phyloP scores from a whole-genome alignment of 106 monocot species.

The Ottelia alismoides region DNA sequence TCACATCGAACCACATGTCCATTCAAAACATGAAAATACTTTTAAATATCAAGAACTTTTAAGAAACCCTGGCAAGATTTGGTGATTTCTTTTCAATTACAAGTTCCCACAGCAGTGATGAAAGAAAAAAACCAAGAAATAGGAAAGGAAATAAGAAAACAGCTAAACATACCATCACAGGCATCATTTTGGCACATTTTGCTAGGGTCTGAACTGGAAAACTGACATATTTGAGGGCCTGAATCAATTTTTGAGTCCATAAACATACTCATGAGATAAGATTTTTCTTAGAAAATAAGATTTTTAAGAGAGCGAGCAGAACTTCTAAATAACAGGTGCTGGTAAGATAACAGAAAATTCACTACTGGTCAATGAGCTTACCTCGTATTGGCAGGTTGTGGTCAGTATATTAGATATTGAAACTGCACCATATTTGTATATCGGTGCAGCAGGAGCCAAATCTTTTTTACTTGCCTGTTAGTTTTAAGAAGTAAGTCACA shows the following conservation, averaged over 20 bases:
- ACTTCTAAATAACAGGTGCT: neutral
- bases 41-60: too few relatives aligned
- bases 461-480: conserved; percentile 68
- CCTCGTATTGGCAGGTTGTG: conserved; percentile 98
- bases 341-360: neutral
- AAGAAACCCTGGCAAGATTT: too few relatives aligned
- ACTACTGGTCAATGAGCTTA: conserved; percentile 4
- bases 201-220: conserved; percentile 97
- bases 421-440: conserved; percentile 66
- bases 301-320: too few relatives aligned
- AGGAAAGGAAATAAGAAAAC: too few relatives aligned
- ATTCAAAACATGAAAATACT: too few relatives aligned
- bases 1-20: too few relatives aligned
- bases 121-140: too few relatives aligned
- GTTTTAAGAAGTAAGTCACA: neutral
- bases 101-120: too few relatives aligned
- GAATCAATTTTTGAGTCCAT: conserved; percentile 14
- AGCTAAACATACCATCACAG: conserved; percentile 98
- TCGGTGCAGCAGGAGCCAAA: conserved; percentile 77
- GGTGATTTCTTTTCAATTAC: too few relatives aligned
- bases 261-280: neutral
- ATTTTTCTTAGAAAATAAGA: too few relatives aligned
- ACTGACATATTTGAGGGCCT: conserved; percentile 99
- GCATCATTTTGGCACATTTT: conserved; percentile 99
- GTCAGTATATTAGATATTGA: conserved; percentile 93